phyloP scores from a whole-genome alignment of 139 green algal genomes.

The Diplosphaera chodatii region DNA sequence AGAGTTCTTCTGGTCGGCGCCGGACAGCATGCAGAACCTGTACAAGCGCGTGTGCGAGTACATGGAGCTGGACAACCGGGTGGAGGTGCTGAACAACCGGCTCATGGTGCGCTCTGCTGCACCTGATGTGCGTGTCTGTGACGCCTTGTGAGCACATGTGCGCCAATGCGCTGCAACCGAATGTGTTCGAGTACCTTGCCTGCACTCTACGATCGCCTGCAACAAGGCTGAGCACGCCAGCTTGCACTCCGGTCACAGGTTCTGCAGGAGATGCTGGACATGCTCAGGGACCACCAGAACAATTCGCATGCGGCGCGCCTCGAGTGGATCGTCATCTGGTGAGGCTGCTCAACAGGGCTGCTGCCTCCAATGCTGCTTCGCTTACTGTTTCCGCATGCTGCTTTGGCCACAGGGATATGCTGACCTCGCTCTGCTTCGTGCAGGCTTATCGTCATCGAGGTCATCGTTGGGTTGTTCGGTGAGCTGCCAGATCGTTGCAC shows the following conservation, averaged over 20 bases:
- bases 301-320: constrained; percentile 52
- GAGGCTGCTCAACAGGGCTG: too few relatives aligned
- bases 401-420: too few relatives aligned
- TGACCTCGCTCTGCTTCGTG: background rate
- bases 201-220: too few relatives aligned
- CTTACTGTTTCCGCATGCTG: too few relatives aligned
- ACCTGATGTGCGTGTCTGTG: too few relatives aligned
- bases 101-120: constrained; percentile 36
- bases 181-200: too few relatives aligned
- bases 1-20: constrained; percentile 67
- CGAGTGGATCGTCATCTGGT: constrained; percentile 66
- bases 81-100: constrained; percentile 52
- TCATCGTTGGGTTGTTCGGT: constrained; percentile 44
- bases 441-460: constrained; percentile 37
- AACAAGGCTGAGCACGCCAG: too few relatives aligned
- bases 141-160: too few relatives aligned
- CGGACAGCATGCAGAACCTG: constrained; percentile 65
- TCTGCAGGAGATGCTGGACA: constrained; percentile 78
- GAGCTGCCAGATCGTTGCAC: too few relatives aligned
- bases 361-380: too few relatives aligned
- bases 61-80: constrained; percentile 52
- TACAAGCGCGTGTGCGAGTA: constrained; percentile 71
- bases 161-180: too few relatives aligned
- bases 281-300: constrained; percentile 62
- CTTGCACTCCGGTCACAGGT: too few relatives aligned